Conservation (phyloP, 2,329 filamentous ascomycete species). For the Camillea tinctor region DNA sequence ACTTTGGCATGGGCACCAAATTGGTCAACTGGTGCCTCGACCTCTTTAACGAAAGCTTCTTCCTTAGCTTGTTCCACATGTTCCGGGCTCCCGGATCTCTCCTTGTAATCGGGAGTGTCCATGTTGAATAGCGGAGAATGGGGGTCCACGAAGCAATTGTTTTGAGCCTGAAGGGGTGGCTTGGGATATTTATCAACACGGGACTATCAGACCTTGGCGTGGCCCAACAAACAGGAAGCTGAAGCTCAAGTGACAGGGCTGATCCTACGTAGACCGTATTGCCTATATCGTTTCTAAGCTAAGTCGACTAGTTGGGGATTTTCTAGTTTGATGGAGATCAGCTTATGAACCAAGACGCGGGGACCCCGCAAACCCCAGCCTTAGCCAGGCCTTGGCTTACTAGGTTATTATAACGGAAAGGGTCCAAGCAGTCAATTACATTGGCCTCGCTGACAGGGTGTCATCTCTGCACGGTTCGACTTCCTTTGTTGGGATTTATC, state of each 20-base stretch:
- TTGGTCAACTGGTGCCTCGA: slow-evolving; percentile 28
- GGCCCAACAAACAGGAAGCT: neutral
- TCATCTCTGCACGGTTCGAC: neutral
- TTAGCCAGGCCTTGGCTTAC: neutral
- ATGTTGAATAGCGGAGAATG: neutral
- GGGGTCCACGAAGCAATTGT: neutral
- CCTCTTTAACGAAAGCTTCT: slow-evolving; percentile 6
- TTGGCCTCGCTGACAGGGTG: neutral
- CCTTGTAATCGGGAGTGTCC: neutral
- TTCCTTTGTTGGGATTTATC: neutral
- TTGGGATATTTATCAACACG: neutral
- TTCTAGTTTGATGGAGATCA: neutral
- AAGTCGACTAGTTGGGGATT: neutral
- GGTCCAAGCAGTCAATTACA: neutral
- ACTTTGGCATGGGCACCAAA: slow-evolving; percentile 34
- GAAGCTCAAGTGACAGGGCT: neutral
- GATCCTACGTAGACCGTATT: neutral
- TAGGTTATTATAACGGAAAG: neutral
- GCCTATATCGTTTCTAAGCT: neutral
- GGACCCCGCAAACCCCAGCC: slow-evolving; percentile 6
- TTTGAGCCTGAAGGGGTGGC: neutral
- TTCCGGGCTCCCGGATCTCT: neutral
- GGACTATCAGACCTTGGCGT: neutral
- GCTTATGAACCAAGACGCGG: neutral
- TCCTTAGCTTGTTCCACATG: neutral